Percentiles rank a stretch among this genome's conserved stretches.
Conservation (phyloP, 441 rosid genomes). For the Theobroma grandiflorum region DNA sequence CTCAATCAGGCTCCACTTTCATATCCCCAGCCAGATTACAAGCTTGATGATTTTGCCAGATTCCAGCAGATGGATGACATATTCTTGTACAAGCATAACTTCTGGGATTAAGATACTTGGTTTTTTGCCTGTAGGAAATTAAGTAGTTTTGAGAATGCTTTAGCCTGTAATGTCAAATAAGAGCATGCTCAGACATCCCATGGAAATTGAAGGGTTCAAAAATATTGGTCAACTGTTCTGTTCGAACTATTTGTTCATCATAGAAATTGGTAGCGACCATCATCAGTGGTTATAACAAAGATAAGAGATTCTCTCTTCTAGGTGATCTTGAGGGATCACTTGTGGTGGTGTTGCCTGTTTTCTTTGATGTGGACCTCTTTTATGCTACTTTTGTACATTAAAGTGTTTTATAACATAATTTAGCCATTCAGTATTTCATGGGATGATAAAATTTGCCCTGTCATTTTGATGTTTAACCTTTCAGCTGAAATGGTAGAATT, state of each 20-base stretch:
- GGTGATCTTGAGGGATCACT: not conserved
- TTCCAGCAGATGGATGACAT: slow-evolving; percentile 67
- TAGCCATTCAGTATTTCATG: slow-evolving; percentile 17
- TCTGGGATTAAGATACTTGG: slow-evolving; percentile 53
- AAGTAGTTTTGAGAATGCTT: slow-evolving; percentile 40
- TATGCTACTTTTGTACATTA: not conserved
- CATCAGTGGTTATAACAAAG: not conserved
- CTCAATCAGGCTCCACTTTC: slow-evolving; percentile 27
- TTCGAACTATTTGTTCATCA: not conserved
- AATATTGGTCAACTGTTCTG: slow-evolving; percentile 7
- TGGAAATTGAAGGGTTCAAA: slow-evolving; percentile 39
- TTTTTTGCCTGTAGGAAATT: slow-evolving; percentile 40
- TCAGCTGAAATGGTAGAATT: not conserved
- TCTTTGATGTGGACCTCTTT: not conserved
- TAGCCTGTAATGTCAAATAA: slow-evolving; percentile 32
- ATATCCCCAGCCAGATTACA: slow-evolving; percentile 31
- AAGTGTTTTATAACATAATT: not conserved
- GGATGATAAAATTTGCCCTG: slow-evolving; percentile 6
- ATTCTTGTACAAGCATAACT: slow-evolving; percentile 69
- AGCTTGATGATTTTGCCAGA: slow-evolving; percentile 52
- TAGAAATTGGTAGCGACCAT: not conserved
- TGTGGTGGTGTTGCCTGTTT: slow-evolving; percentile 1
- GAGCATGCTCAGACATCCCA: slow-evolving; percentile 40
- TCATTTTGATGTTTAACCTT: not conserved
- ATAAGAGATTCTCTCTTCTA: not conserved